Evolutionary conservation across 768 basidiomycete species (phyloP), one percentile per base, ranked within the genome.

Genomic region (Hypholoma fasciculare): DNA sequence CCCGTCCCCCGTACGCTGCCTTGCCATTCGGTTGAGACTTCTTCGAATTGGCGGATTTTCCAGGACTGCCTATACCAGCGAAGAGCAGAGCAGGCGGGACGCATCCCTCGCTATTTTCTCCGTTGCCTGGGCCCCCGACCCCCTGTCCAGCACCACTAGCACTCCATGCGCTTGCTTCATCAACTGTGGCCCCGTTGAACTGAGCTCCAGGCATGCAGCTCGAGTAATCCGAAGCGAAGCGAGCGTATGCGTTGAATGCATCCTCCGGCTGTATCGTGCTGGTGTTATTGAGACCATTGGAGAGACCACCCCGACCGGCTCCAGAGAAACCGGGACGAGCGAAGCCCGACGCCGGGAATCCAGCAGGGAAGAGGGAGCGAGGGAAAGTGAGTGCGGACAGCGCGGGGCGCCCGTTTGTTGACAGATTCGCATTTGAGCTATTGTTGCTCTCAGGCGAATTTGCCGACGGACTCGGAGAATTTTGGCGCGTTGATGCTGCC

Each of bases 71-170:
- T 12, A 60, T 61, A 12, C 67, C 72, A 19, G 81, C 81, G 61
- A 87, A 87, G 1, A 90, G 72, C 49, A 90, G 74, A 0, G 87
- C 85, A 14, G 89, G 88, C 9, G 86, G 85, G 14, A 90, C 82
- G 63, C 87, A 87, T 62, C 54, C 57, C 39, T 46, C 52, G 38
- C 14, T 61, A 48, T 50, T 36, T 40, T 59, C 59, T 55, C 42
- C 58, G 47, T 54, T 59, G 54, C 60, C 46, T 50, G 60, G 54
- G 48, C 47, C 46, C 54, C 56, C 62, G 9, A 14, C 17, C 13
- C 42, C 43, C 43, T 34, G 30, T 9, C 30, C 30, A 34, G 60
- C 51, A 12, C 57, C 44, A 38, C 39, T 52, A 52, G 49, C 58
- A 17, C 63, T 63, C 16, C 71, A 59, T 26, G 63, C 69, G 54